Evolutionary conservation across 176 grass and related monocot genomes (phyloP), one percentile per base, ranked within the genome.

Genomic region (Cenchrus purpureus): DNA sequence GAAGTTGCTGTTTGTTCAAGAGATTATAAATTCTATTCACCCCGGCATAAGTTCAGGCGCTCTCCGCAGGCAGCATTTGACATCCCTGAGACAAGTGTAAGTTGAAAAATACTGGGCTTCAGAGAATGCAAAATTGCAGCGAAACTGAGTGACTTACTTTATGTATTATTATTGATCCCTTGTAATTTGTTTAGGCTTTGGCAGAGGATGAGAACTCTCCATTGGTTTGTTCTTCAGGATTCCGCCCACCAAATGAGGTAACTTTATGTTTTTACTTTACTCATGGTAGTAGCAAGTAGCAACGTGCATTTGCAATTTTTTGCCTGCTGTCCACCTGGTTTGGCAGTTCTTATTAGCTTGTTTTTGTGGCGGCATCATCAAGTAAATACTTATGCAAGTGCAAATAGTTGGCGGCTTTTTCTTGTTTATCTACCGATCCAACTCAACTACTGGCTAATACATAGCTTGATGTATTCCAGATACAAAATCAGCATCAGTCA

Each of bases 21-120:
- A 85, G 92, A 97, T 90, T 97, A 93, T 63, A 97, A 97, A 86
- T 97, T 94, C 67, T 97, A 97, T 81, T 95, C 92, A 69, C 92
- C 95, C 37, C 85, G 92, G 6, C 91, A 95, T 68, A 97, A 93
- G 88, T 86, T 93, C 73, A 94, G 91, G 81, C 88, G 87, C 53
- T 83, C 82, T 62, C 79, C 87, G 4, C 92, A 89, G 80, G 71
- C 92, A 61, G 84, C 78, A 48, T 86, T 81, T 83, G 88, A 90
- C 71, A 93, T 92, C 20, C 86, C 89, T 88, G 87, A 84, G 46
- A 65, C 85, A 67, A 70, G 52, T 71, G 86, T 97, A 95, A 88
- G 88, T 86, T 67, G 74, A 59, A 40, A 40, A 40, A 83, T 82
- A 68, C 37, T 50, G 7, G 75, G 20, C 20, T 88, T 58, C 65